Conservation (phyloP, 257 asterid species). For the Solanum pinnatisectum region DNA sequence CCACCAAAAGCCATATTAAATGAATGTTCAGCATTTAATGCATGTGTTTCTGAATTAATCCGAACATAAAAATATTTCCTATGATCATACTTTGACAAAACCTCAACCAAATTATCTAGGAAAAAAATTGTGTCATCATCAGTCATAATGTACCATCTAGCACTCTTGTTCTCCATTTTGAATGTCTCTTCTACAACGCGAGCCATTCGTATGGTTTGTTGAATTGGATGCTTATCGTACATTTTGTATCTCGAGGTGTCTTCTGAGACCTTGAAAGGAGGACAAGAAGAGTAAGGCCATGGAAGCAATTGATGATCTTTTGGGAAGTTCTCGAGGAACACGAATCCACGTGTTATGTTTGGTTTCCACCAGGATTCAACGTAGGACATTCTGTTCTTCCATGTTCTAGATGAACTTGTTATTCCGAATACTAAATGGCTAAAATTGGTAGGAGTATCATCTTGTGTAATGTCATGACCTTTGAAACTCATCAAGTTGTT, state of each 20-base stretch:
- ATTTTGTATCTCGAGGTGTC: slow-evolving; percentile 13
- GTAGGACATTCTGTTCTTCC: slow-evolving; percentile 6
- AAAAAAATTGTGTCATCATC: slow-evolving; percentile 42
- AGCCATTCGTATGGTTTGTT: slow-evolving; percentile 13
- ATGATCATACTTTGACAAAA: slow-evolving; percentile 35
- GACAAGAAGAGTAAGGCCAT: slow-evolving; percentile 17
- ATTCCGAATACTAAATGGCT: slow-evolving; percentile 27
- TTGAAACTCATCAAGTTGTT: not conserved
- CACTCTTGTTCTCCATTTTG: slow-evolving; percentile 4
- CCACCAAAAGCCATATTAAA: slow-evolving; percentile 48
- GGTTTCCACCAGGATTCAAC: slow-evolving; percentile 38
- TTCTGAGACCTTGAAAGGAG: slow-evolving; percentile 20
- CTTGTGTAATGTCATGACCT: not conserved
- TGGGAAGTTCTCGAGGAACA: slow-evolving; percentile 21
- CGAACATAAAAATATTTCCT: slow-evolving; percentile 33
- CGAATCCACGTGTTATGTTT: slow-evolving; percentile 18
- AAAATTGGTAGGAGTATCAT: slow-evolving; percentile 10
- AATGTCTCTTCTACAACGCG: slow-evolving; percentile 23
- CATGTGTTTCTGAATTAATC: slow-evolving; percentile 31
- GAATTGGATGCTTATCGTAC: slow-evolving; percentile 10
- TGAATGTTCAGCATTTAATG: slow-evolving; percentile 19
- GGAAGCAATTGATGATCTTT: slow-evolving; percentile 4
- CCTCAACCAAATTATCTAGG: slow-evolving; percentile 32
- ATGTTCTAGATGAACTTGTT: slow-evolving; percentile 13
- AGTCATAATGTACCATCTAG: slow-evolving; percentile 36